A percentile compares a stretch with the other conserved stretches of the same genome.
These are phyloP conservation scores for Ligustrum vulgare DNA, from an alignment of 257 asterid species.

Conservation along the genomic window DNA sequence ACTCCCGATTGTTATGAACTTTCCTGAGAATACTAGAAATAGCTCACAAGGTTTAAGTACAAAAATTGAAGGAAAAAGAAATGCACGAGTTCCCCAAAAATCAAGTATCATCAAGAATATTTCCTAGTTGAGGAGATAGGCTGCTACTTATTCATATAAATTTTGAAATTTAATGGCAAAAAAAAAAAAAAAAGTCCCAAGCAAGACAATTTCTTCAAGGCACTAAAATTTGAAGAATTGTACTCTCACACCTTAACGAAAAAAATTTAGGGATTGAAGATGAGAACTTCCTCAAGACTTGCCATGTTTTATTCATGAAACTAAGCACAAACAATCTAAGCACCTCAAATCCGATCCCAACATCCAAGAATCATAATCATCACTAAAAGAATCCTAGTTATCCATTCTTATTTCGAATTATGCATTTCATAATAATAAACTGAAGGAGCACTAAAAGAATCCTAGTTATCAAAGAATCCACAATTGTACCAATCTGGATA, in stretches of 20 bases:
- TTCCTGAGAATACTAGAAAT: slow-evolving; percentile 50
- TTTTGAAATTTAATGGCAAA: not conserved
- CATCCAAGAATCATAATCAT: not conserved
- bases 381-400: too few species aligned
- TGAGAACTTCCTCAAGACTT: slow-evolving; percentile 5
- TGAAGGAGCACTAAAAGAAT: too few species aligned
- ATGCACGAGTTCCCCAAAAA: not conserved
- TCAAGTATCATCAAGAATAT: not conserved
- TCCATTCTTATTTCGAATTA: too few species aligned
- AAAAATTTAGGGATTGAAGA: not conserved
- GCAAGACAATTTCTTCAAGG: not conserved
- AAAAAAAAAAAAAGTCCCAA: not conserved
- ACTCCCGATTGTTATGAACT: slow-evolving; percentile 85
- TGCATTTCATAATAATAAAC: too few species aligned
- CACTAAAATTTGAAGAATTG: not conserved
- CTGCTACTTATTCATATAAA: not conserved
- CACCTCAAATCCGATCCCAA: not conserved
- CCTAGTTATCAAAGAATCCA: too few species aligned
- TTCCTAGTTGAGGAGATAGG: not conserved
- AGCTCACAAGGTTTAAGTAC: slow-evolving; percentile 6
- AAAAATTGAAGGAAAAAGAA: not conserved
- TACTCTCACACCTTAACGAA: not conserved
- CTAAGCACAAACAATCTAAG: not conserved
- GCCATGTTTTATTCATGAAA: not conserved
- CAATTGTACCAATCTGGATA: too few species aligned